phyloP scores from a whole-genome alignment of 345 rosid species.

The Syzygium grande region DNA sequence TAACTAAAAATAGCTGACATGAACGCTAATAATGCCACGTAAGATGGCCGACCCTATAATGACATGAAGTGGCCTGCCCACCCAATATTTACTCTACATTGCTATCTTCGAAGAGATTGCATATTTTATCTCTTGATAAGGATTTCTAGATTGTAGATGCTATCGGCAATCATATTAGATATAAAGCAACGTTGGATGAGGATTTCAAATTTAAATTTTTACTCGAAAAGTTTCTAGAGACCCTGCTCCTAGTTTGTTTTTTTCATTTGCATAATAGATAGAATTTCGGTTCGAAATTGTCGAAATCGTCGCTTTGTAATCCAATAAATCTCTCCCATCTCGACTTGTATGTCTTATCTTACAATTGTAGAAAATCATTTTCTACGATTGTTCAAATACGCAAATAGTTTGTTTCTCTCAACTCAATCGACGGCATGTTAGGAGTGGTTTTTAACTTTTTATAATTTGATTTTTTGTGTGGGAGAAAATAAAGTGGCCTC shows the following conservation, averaged over 20 bases:
- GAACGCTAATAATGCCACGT: too few species aligned
- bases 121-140: too few species aligned
- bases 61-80: too few species aligned
- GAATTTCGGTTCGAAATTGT: not conserved
- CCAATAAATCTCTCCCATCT: not conserved
- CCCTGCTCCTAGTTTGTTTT: too few species aligned
- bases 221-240: not conserved
- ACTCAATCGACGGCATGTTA: not conserved
- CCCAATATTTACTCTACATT: too few species aligned
- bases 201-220: not conserved
- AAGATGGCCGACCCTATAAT: too few species aligned
- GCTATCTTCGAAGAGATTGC: too few species aligned
- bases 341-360: not conserved
- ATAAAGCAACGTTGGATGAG: not conserved
- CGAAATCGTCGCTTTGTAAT: rapidly evolving
- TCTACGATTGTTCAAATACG: not conserved
- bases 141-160: not conserved
- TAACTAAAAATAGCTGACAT: too few species aligned
- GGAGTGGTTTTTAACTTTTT: not conserved
- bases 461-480: not conserved
- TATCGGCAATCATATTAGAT: not conserved
- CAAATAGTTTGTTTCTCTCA: not conserved
- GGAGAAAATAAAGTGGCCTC: not conserved
- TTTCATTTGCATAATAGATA: not conserved
- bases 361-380: not conserved